Evolutionary conservation across 257 asterid species (phyloP), one percentile per base, ranked within the genome.

Genomic region (Nicotiana knightiana): DNA sequence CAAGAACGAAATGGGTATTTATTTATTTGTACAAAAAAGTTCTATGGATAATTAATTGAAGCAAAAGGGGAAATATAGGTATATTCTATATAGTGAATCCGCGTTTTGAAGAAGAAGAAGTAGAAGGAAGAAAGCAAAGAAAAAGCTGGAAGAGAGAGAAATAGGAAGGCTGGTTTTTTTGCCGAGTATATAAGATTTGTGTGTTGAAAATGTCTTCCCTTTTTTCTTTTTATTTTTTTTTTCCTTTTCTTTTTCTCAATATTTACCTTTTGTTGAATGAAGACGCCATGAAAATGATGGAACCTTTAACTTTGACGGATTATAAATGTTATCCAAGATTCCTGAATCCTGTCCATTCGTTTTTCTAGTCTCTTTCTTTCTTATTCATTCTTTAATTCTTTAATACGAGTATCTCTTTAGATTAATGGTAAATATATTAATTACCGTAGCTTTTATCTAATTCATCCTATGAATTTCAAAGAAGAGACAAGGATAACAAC

Each of bases 201-300:
- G 79, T 81, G 83, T 85, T 84, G 87, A 67, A 84, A 37, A 67
- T 18, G 71, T 81, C 26, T 10, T 3, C 6, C 39, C 24, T 61
- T 12, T 30, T 58, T 43, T 21, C 6, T 67, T 68, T 35, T 76
- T 81, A 62, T 57, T 33, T 28, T 37, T 82, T 75, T 62, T 75
- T 53, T 37, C 53, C 64, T n/a, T 39, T 63, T 15, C 24, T 76
- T 39, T 9, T 3, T 32, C 78, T 73, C 59, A 64, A 55, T 85
- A 80, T 24, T 43, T 64, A 18, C 63, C 24, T 18, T 43, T 77
- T 70, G 4, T 43, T 81, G 76, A 43, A 37, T 67, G 93, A 90
- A 87, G 83, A 90, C 92, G 70, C 87, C 88, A 53, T 85, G 94
- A 91, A 80, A 87, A 85, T 79, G 91, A 93, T 24, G 73, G 18